Base-by-base conservation (phyloP, 345 rosid species). In the Rubroshorea leprosula region DNA sequence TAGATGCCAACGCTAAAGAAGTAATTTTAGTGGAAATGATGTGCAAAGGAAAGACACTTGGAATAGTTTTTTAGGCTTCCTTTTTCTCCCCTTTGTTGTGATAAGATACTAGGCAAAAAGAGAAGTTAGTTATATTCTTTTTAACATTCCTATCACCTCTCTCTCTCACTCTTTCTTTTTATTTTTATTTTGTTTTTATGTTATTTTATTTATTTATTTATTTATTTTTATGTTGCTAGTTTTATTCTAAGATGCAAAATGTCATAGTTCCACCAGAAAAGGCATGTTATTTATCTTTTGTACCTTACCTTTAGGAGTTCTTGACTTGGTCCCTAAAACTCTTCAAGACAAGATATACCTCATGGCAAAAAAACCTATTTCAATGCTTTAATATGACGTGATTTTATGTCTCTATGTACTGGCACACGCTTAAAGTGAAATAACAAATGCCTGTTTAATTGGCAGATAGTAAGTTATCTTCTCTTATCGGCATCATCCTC, bases 401-500 rank as follows among this genome's bases (percentile, higher is more conserved):
- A 16, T 60, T 59, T n/a, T 23, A 16, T 24, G 2, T 21, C 27
- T 52, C 10, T 48, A 49, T 4, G 8, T 65, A 46, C 20, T 43
- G 9, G 21, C 45, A 22, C 46, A 35, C 61, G 38, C 51, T 16
- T 38, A 55, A 8, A 27, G 48, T 48, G 31, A 16, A 27, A 17
- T 6, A n/a, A n/a, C n/a, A n/a, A n/a, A n/a, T 22, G 5, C 54
- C 48, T 6, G 64, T 58, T 38, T 14, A 61, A 53, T 22, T 51
- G 63, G 72, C 82, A 88, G 98, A 55, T 82, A 45, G 20, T 91
- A 64, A 75, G 86, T 15, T 91, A 88, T 77, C 98, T 91, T 66
- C 85, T 86, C 60, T 65, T 87, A 58, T 88, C 98, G 3, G 82
- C 98, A 7, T 83, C 96, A 51, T 82, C 98, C 16, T 79, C 98